Evolutionary conservation across 768 basidiomycete species (phyloP).

Genomic region (Punctularia strigosozonata): DNA sequence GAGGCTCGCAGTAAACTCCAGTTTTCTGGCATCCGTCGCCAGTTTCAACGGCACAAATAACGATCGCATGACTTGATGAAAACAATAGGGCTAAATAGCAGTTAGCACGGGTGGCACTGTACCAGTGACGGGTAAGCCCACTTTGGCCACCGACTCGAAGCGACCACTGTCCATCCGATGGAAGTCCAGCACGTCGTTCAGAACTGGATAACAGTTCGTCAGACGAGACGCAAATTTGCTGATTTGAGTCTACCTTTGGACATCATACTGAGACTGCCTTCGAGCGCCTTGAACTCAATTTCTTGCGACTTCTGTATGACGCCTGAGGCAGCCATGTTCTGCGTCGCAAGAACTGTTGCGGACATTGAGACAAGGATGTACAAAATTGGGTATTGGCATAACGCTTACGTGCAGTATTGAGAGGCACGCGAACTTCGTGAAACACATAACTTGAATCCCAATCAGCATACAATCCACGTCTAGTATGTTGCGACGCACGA

Average conservation of each 20-base stretch:
- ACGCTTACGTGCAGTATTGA: constrained; percentile 54
- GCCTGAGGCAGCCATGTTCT: constrained; percentile 81
- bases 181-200: constrained; percentile 76
- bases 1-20: constrained; percentile 57
- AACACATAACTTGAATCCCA: constrained; percentile 67
- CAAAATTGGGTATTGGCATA: neutral
- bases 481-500: constrained; percentile 48
- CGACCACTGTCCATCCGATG: constrained; percentile 82
- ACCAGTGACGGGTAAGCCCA: too few relatives aligned
- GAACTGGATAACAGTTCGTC: constrained; percentile 26
- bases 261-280: constrained; percentile 81
- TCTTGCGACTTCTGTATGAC: constrained; percentile 64
- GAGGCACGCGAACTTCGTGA: constrained; percentile 75
- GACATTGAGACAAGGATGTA: neutral
- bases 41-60: constrained; percentile 58
- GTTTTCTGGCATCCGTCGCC: constrained; percentile 52
- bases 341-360: constrained; percentile 54
- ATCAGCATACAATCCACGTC: too few relatives aligned
- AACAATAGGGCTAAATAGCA: constrained; percentile 51
- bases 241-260: constrained; percentile 44
- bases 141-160: constrained; percentile 60
- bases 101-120: too few relatives aligned
- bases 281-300: constrained; percentile 80
- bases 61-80: constrained; percentile 69
- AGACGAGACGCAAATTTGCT: neutral